A percentile compares a stretch with the other conserved stretches of the same genome.
Evolutionary conservation across 2,329 filamentous ascomycete genomes (phyloP).

Genomic region (Diaporthe ilicicola): DNA sequence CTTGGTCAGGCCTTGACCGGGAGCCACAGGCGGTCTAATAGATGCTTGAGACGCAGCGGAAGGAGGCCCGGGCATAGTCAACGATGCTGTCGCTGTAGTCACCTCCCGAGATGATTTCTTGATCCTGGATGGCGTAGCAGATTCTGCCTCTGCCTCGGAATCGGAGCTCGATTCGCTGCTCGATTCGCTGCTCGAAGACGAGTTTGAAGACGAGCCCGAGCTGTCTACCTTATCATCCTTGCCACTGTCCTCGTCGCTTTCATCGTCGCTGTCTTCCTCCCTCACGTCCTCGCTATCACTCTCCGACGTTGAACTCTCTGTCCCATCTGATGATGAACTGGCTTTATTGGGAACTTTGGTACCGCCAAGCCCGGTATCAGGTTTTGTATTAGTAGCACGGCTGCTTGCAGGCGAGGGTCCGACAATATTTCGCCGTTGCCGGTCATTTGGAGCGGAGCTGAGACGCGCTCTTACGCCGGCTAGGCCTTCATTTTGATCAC

Average conservation of each 20-base stretch:
- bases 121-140: slow-evolving; percentile 35
- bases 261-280: background rate
- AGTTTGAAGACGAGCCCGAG: slow-evolving; percentile 32
- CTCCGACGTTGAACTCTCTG: slow-evolving; percentile 4
- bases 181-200: slow-evolving; percentile 44
- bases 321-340: slow-evolving; percentile 32
- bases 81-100: background rate
- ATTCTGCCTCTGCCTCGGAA: slow-evolving; percentile 47
- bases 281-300: slow-evolving; percentile 25
- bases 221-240: slow-evolving; percentile 26
- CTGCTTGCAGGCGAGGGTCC: slow-evolving; percentile 5
- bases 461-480: background rate
- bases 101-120: background rate
- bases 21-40: slow-evolving; percentile 30
- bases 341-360: slow-evolving; percentile 33
- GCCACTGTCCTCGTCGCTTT: background rate
- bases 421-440: background rate
- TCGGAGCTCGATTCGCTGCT: slow-evolving; percentile 46
- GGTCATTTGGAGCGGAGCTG: background rate
- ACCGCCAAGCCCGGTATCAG: background rate
- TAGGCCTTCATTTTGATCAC: slow-evolving; percentile 1
- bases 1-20: slow-evolving; percentile 44
- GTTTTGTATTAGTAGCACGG: background rate
- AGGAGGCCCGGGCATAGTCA: background rate
- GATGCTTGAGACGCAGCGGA: background rate